These are phyloP conservation scores for Globisporangium iwayamae DNA, from an alignment of 352 stramenopile species.

Conservation along the genomic window DNA sequence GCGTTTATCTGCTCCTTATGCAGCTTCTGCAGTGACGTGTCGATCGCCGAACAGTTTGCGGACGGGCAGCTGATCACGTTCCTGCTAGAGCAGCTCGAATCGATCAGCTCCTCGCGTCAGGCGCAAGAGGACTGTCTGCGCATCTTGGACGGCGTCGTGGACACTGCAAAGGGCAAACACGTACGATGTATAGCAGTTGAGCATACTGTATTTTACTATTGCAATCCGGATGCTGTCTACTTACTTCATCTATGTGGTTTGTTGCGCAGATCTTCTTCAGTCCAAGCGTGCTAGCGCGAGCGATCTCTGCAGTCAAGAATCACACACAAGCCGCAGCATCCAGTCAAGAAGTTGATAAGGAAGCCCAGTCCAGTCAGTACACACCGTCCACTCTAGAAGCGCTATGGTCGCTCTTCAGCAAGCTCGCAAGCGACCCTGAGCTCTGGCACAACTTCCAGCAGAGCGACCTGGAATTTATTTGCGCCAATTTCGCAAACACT, in stretches of 20 bases:
- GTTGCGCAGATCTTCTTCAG: slow-evolving; percentile 40
- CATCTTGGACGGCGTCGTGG: slow-evolving; percentile 41
- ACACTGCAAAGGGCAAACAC: slow-evolving; percentile 43
- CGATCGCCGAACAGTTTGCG: slow-evolving; percentile 49
- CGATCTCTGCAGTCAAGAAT: slow-evolving; percentile 55
- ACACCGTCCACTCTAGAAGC: slow-evolving; percentile 19
- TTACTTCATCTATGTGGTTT: slow-evolving; percentile 9
- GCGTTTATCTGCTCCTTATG: neutral
- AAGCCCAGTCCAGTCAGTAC: slow-evolving; percentile 17
- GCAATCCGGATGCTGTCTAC: slow-evolving; percentile 12
- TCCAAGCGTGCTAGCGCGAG: slow-evolving; percentile 33
- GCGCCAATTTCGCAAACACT: slow-evolving; percentile 43
- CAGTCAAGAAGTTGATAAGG: slow-evolving; percentile 7
- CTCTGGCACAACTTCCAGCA: slow-evolving; percentile 49
- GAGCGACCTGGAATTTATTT: slow-evolving; percentile 71
- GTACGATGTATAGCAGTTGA: slow-evolving; percentile 19
- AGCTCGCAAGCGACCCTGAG: slow-evolving; percentile 25
- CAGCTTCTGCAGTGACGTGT: slow-evolving; percentile 65
- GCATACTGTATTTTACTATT: neutral
- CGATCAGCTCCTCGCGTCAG: slow-evolving; percentile 21
- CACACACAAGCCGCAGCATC: slow-evolving; percentile 1
- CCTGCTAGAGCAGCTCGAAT: slow-evolving; percentile 46
- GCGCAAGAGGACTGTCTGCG: slow-evolving; percentile 44
- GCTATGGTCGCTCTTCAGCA: slow-evolving; percentile 48
- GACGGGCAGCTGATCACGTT: slow-evolving; percentile 61